A percentile compares a stretch with the other conserved stretches of the same genome.
These are phyloP conservation scores for Brassica carinata DNA, from an alignment of 345 rosid genomes.

Conservation along the genomic window DNA sequence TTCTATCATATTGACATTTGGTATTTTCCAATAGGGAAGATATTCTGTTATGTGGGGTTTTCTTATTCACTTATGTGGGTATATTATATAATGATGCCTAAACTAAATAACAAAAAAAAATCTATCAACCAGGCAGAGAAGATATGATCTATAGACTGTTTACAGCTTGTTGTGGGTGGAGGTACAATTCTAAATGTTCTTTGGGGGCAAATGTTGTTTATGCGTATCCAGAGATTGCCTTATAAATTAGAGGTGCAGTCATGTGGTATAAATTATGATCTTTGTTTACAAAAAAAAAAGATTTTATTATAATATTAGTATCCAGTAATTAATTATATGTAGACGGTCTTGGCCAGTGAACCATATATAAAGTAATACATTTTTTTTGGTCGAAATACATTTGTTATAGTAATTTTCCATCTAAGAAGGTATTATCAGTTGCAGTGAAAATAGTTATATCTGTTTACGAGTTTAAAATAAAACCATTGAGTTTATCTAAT, in stretches of 20 bases:
- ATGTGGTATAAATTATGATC: too few relatives aligned
- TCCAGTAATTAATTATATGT: neutral
- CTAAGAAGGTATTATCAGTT: neutral
- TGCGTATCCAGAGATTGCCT: constrained; percentile 35
- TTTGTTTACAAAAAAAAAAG: too few relatives aligned
- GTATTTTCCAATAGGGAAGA: constrained; percentile 17
- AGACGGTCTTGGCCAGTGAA: constrained; percentile 21
- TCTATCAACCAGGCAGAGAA: neutral
- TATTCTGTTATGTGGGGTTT: constrained; percentile 5
- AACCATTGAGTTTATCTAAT: neutral
- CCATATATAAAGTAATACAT: neutral
- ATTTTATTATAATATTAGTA: neutral
- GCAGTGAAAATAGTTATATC: neutral
- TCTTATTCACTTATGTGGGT: constrained; percentile 11
- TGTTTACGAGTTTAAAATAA: neutral
- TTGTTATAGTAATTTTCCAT: neutral
- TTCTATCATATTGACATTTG: constrained; percentile 26
- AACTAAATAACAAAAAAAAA: neutral
- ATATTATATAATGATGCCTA: constrained; percentile 6
- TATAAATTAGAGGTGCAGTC: neutral
- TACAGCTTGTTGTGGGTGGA: constrained; percentile 28
- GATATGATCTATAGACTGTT: constrained; percentile 24
- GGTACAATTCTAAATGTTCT: constrained; percentile 26
- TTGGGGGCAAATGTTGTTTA: constrained; percentile 32
- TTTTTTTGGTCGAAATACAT: neutral